phyloP scores from a whole-genome alignment of 2,329 filamentous ascomycete species.

The Cercospora sp. region DNA sequence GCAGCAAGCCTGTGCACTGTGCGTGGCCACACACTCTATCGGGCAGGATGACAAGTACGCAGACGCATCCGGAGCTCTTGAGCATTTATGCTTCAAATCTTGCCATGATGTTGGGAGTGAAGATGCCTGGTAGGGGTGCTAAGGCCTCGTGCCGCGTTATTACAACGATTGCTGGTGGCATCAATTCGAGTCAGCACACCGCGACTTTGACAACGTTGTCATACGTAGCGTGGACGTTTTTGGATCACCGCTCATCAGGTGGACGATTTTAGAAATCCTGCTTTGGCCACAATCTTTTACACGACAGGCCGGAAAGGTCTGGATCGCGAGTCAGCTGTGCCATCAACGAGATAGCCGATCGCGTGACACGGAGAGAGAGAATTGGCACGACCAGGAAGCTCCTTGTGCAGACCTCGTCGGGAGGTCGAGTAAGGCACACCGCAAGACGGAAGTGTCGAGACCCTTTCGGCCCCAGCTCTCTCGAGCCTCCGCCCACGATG shows the following conservation, averaged over 20 bases:
- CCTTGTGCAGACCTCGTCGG: conserved; percentile 20
- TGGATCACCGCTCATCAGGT: neutral
- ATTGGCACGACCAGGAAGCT: conserved; percentile 16
- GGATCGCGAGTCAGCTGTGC: conserved; percentile 18
- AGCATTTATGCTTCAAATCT: neutral
- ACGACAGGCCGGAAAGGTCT: neutral
- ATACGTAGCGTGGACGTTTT: neutral
- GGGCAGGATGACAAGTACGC: conserved; percentile 12
- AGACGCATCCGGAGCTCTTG: neutral
- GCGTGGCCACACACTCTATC: conserved; percentile 11
- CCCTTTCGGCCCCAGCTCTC: conserved; percentile 1
- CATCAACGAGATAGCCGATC: conserved; percentile 11
- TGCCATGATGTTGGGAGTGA: conserved; percentile 8
- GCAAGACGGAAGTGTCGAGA: conserved; percentile 3
- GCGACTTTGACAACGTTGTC: conserved; percentile 11
- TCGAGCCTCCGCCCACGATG: neutral
- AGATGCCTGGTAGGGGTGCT: neutral
- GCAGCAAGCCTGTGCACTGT: neutral
- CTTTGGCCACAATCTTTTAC: neutral
- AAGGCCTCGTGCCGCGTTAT: neutral
- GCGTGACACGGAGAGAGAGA: conserved; percentile 21
- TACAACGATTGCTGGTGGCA: conserved; percentile 12
- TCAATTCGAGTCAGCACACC: conserved; percentile 18
- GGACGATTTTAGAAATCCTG: neutral
- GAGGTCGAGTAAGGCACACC: conserved; percentile 15